A percentile compares a stretch with the other conserved stretches of the same genome.
These are phyloP conservation scores for Conoideocrella luteorostrata DNA, from an alignment of 2,329 filamentous ascomycete genomes.

Conservation along the genomic window DNA sequence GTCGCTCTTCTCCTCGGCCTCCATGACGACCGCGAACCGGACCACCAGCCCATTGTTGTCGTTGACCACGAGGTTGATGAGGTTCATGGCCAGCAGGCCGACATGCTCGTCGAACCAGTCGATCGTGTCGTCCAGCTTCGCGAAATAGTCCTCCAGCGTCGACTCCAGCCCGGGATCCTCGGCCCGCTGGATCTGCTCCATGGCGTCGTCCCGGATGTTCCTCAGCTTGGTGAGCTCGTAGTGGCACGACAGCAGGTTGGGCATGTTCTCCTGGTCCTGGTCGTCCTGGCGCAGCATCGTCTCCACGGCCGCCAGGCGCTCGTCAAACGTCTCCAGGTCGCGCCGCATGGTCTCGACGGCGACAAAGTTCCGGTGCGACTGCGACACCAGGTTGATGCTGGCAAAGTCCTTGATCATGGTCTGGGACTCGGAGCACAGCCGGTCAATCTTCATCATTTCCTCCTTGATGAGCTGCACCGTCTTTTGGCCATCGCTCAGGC, in stretches of 20 bases:
- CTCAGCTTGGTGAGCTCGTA: slow-evolving; percentile 86
- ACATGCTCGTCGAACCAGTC: slow-evolving; percentile 96
- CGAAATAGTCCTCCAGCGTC: slow-evolving; percentile 86
- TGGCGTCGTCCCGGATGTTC: slow-evolving; percentile 91
- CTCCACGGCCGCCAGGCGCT: slow-evolving; percentile 69
- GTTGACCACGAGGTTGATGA: slow-evolving; percentile 79
- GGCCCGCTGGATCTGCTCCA: slow-evolving; percentile 85
- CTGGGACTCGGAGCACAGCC: slow-evolving; percentile 92
- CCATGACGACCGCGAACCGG: slow-evolving; percentile 82
- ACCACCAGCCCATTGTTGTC: slow-evolving; percentile 89
- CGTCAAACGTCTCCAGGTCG: slow-evolving; percentile 82
- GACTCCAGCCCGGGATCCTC: slow-evolving; percentile 67
- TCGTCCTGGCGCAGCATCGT: slow-evolving; percentile 77
- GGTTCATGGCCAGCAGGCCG: slow-evolving; percentile 77
- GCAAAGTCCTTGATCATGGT: slow-evolving; percentile 96
- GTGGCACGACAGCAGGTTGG: slow-evolving; percentile 82
- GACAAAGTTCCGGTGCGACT: slow-evolving; percentile 94
- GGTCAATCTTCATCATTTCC: slow-evolving; percentile 98
- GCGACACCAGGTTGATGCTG: slow-evolving; percentile 83
- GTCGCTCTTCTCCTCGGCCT: slow-evolving; percentile 95
- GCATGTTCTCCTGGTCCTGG: slow-evolving; percentile 79
- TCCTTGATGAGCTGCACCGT: slow-evolving; percentile 91
- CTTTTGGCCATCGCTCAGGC: slow-evolving; percentile 83
- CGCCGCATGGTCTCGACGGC: slow-evolving; percentile 89
- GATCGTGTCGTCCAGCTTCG: slow-evolving; percentile 76